These are phyloP conservation scores for Diplodia sapinea DNA, from an alignment of 2,329 filamentous ascomycete genomes.

Conservation along the genomic window DNA sequence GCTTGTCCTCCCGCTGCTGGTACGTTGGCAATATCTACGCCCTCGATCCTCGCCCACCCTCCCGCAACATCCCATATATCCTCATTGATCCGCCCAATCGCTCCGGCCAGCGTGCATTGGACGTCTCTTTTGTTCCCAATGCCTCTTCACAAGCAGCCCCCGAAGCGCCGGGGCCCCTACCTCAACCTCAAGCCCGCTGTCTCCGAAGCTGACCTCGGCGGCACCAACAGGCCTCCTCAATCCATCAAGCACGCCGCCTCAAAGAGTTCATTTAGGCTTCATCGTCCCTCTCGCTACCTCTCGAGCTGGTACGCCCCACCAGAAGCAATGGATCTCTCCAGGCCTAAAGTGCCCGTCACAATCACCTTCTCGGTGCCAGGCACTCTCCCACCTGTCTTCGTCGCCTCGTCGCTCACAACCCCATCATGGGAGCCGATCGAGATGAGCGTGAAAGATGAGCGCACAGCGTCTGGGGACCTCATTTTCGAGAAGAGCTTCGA, in stretches of 20 bases:
- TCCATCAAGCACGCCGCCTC: slow-evolving; percentile 20
- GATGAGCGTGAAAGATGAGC: slow-evolving; percentile 61
- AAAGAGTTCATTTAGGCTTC: slow-evolving; percentile 18
- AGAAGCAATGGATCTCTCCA: slow-evolving; percentile 27
- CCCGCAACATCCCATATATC: not conserved
- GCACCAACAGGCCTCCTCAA: slow-evolving; percentile 23
- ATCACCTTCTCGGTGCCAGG: slow-evolving; percentile 68
- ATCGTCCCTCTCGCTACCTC: slow-evolving; percentile 28
- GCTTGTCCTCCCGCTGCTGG: slow-evolving; percentile 5
- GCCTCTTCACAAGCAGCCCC: slow-evolving; percentile 12
- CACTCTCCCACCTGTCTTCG: slow-evolving; percentile 69
- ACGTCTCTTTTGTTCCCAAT: slow-evolving; percentile 8
- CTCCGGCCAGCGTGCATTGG: not conserved
- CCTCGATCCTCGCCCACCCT: slow-evolving; percentile 4
- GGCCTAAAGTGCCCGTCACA: slow-evolving; percentile 48
- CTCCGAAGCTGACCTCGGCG: slow-evolving; percentile 29
- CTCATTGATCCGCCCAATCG: slow-evolving; percentile 9
- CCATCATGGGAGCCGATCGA: slow-evolving; percentile 71
- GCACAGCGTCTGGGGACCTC: slow-evolving; percentile 59
- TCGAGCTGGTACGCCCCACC: not conserved
- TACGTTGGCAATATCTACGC: slow-evolving; percentile 3
- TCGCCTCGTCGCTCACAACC: slow-evolving; percentile 71
- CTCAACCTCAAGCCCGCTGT: slow-evolving; percentile 26
- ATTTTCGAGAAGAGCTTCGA: slow-evolving; percentile 64
- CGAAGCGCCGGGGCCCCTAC: slow-evolving; percentile 12